Evolutionary conservation across 768 basidiomycete species (phyloP).

Genomic region (Mycena venus): DNA sequence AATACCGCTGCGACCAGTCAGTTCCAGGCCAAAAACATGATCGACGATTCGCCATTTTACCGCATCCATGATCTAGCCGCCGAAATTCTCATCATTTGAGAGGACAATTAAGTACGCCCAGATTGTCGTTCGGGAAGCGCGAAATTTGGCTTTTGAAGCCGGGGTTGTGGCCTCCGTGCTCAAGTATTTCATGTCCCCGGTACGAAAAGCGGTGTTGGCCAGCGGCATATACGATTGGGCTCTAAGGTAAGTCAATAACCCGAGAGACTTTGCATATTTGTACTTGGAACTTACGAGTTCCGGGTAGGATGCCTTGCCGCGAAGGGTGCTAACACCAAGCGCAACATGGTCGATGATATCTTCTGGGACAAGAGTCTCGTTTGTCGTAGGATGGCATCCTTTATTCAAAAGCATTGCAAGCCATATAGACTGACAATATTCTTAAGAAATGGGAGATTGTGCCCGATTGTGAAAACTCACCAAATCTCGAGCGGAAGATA

Average conservation of each 20-base stretch:
- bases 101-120: conserved; percentile 56
- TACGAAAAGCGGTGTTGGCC: conserved; percentile 56
- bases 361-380: conserved; percentile 52
- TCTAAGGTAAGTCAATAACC: too few species aligned
- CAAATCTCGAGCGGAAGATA: conserved; percentile 56
- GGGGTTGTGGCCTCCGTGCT: conserved; percentile 58
- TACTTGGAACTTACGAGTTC: conserved; percentile 43
- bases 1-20: conserved; percentile 55
- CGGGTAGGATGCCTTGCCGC: conserved; percentile 51
- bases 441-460: conserved; percentile 13
- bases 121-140: conserved; percentile 43
- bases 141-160: conserved; percentile 47
- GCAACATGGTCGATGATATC: conserved; percentile 53
- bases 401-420: conserved; percentile 56
- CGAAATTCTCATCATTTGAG: conserved; percentile 57
- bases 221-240: conserved; percentile 54
- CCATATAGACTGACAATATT: conserved; percentile 46
- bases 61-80: conserved; percentile 47
- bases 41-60: conserved; percentile 57
- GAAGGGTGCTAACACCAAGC: conserved; percentile 48
- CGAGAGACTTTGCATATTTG: too few species aligned
- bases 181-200: conserved; percentile 56
- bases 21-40: conserved; percentile 47
- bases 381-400: conserved; percentile 54
- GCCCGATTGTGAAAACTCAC: conserved; percentile 37